phyloP scores from a whole-genome alignment of 257 asterid genomes.

The Salvia splendens region DNA sequence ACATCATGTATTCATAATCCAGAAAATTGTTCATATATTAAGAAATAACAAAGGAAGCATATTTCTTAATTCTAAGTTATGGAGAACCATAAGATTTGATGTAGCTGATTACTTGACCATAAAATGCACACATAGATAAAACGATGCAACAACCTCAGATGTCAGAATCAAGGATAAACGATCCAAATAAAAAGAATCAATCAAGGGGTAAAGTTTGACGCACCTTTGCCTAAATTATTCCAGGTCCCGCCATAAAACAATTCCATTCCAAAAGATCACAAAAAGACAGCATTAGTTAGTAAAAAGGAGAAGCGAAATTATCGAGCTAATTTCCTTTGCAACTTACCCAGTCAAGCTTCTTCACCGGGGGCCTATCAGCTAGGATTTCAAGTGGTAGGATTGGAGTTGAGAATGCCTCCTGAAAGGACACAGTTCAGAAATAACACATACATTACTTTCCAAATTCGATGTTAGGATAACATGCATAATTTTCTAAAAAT shows the following conservation, averaged over 20 bases:
- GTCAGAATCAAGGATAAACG: not conserved
- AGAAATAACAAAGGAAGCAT: too few relatives aligned
- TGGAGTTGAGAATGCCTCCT: slow-evolving; percentile 93
- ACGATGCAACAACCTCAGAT: not conserved
- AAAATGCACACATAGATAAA: too few relatives aligned
- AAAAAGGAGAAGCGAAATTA: slow-evolving; percentile 26
- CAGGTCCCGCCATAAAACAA: slow-evolving; percentile 37
- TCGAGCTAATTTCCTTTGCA: slow-evolving; percentile 28
- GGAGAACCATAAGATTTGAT: too few relatives aligned
- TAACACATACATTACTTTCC: slow-evolving; percentile 8
- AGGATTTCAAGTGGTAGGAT: slow-evolving; percentile 80
- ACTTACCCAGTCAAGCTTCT: slow-evolving; percentile 84
- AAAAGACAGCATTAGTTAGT: slow-evolving; percentile 27
- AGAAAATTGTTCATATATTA: too few relatives aligned
- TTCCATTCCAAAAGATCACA: slow-evolving; percentile 37
- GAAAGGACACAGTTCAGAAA: slow-evolving; percentile 27
- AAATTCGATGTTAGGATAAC: not conserved
- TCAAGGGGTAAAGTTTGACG: slow-evolving; percentile 19
- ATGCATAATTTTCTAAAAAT: slow-evolving; percentile 10
- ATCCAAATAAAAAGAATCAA: not conserved
- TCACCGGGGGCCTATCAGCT: slow-evolving; percentile 83
- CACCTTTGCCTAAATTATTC: slow-evolving; percentile 84
- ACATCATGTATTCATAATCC: too few relatives aligned
- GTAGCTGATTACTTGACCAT: too few relatives aligned
- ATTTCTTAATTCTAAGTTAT: too few relatives aligned